Evolutionary conservation across 345 rosid genomes (phyloP).

Genomic region (Rhodamnia rubescens): DNA sequence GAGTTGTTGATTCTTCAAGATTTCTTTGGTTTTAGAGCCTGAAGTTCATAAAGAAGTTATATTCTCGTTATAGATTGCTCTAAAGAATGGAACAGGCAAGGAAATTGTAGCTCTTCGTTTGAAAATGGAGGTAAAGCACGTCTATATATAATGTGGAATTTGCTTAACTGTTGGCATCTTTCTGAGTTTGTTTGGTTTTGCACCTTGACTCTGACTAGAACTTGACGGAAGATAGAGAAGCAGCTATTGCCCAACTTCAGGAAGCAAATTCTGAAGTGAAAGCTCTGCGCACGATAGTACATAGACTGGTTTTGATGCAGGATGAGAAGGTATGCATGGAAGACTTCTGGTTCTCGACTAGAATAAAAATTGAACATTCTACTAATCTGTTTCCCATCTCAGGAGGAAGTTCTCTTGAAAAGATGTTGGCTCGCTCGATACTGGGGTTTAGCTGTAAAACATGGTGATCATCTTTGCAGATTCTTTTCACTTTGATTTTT

Average conservation of each 20-base stretch:
- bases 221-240: background rate
- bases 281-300: background rate
- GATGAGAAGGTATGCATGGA: slow-evolving; percentile 34
- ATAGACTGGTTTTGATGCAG: slow-evolving; percentile 75
- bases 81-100: background rate
- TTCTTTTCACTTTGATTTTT: background rate
- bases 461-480: slow-evolving; percentile 3
- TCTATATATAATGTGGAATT: background rate
- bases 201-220: background rate
- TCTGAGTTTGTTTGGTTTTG: background rate
- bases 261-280: background rate
- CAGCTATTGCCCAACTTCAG: background rate
- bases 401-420: slow-evolving; percentile 94
- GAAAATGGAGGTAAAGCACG: background rate
- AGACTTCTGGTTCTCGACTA: background rate
- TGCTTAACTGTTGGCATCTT: background rate
- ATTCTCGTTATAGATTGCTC: background rate
- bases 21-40: background rate
- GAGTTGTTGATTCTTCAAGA: background rate
- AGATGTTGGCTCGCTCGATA: slow-evolving; percentile 95
- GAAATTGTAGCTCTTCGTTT: background rate
- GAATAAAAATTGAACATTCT: background rate
- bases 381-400: background rate
- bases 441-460: slow-evolving; percentile 69
- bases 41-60: background rate